Base-by-base conservation (phyloP, 116 monocot species). In the Trichopus zeylanicus region DNA sequence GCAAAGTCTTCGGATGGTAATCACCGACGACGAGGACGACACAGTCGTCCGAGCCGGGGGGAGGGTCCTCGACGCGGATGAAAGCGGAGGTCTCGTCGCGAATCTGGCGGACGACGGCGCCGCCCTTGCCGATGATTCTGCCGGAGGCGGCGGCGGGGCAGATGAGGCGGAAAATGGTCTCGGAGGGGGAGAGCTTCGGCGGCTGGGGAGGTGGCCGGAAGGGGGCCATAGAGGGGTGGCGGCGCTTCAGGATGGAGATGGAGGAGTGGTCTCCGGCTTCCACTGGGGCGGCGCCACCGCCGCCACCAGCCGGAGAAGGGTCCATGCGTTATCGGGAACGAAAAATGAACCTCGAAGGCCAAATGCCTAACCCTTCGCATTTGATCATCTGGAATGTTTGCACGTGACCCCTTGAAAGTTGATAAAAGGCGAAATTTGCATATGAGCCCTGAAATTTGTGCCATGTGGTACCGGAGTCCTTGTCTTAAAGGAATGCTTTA, bases 151-250 rank as follows among this genome's bases (percentile, higher is more conserved):
- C 70, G 3, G 67, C 65, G 33, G 81, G 81, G 67, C 77, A 80
- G 57, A 85, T 73, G 57, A 85, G 26, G 18, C 85, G 80, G 70
- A 76, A 77, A 20, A 65, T 8, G 31, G 65, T 64, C 32, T 71
- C 71, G 25, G 67, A 51, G 21, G 49, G n/a, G 7, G 31, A 30
- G 30, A 58, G 37, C 30, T n/a, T 51, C 10, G 37, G 20, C 6
- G 12, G 46, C 4, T 12, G 65, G 5, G 49, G 53, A 13, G 47
- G 42, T 21, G 58, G 34, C 16, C 32, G 46, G 30, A 29, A 57
- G 46, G 61, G 12, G 16, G 16, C 25, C 7, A 60, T 24, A 6
- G 67, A 56, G 34, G 60, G n/a, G 46, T 60, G 73, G 26, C 73
- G 73, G 46, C 73, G 60, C 35, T 65, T 66, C 20, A 30, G 23